Evolutionary conservation across 1,139 yeast genomes (phyloP).

Genomic region (Pichia sp.): DNA sequence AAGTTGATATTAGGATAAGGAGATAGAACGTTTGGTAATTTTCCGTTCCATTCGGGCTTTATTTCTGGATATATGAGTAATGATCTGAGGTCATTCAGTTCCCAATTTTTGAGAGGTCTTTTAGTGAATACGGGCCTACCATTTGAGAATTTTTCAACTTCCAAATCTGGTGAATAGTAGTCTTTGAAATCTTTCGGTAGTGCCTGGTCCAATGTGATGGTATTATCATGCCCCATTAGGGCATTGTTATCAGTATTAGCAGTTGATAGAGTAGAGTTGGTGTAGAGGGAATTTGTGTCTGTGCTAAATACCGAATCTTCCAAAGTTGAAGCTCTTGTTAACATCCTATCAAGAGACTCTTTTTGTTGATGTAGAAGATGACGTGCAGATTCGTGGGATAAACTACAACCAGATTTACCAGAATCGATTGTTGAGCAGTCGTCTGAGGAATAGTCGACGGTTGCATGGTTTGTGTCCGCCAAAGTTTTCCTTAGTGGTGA

Average conservation of each 20-base stretch:
- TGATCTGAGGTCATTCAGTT: constrained; percentile 55
- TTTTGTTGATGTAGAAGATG: constrained; percentile 13
- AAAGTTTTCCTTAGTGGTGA: constrained; percentile 18
- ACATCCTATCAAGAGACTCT: constrained; percentile 9
- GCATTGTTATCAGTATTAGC: not conserved
- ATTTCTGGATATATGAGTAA: constrained; percentile 43
- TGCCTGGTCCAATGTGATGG: constrained; percentile 30
- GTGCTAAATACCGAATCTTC: constrained; percentile 16
- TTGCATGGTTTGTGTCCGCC: constrained; percentile 5
- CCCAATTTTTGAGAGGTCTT: constrained; percentile 57
- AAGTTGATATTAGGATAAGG: constrained; percentile 25
- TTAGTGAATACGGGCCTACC: constrained; percentile 58
- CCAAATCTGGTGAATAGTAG: constrained; percentile 50
- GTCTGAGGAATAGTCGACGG: constrained; percentile 13
- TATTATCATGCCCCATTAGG: not conserved
- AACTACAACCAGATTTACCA: constrained; percentile 15
- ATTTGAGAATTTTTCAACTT: constrained; percentile 40
- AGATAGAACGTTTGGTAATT: constrained; percentile 37
- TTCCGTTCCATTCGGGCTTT: constrained; percentile 46
- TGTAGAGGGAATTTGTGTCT: constrained; percentile 16
- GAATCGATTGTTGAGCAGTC: constrained; percentile 20
- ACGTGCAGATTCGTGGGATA: constrained; percentile 14
- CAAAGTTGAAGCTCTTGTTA: constrained; percentile 10
- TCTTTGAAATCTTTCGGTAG: constrained; percentile 42
- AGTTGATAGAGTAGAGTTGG: constrained; percentile 12